phyloP scores from a whole-genome alignment of 352 stramenopile species.

The Pseudoperonospora humuli region DNA sequence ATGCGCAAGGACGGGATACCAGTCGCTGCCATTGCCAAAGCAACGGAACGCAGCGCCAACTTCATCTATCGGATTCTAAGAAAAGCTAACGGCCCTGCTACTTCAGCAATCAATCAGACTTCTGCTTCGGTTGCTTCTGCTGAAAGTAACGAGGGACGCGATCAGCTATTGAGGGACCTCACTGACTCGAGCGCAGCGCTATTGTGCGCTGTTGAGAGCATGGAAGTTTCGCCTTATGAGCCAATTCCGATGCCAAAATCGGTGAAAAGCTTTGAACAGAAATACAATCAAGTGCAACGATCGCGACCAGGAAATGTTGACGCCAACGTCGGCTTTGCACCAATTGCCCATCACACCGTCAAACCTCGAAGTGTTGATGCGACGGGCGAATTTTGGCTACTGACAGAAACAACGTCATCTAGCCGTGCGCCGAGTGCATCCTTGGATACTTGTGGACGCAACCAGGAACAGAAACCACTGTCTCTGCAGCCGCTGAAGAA shows the following conservation, averaged over 20 bases:
- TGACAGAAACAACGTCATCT: constrained; percentile 1
- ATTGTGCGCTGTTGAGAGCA: constrained; percentile 19
- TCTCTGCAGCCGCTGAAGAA: constrained; percentile 4
- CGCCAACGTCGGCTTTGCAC: constrained; percentile 7
- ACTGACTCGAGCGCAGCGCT: constrained; percentile 9
- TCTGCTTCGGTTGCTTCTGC: background rate
- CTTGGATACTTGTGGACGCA: background rate
- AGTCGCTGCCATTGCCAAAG: constrained; percentile 28
- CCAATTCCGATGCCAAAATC: constrained; percentile 12
- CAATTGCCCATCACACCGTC: background rate
- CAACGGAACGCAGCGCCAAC: constrained; percentile 28
- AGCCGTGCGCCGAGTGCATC: background rate
- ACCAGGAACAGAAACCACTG: constrained; percentile 1
- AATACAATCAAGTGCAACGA: constrained; percentile 5
- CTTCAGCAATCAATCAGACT: background rate
- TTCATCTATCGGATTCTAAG: constrained; percentile 31
- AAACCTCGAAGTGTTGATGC: background rate
- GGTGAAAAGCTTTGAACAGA: background rate
- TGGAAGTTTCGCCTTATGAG: constrained; percentile 22
- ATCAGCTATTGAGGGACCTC: constrained; percentile 3
- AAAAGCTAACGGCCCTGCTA: constrained; percentile 5
- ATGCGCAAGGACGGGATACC: constrained; percentile 33
- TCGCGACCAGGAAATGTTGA: constrained; percentile 2
- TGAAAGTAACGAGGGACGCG: background rate
- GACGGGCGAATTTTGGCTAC: constrained; percentile 9